Conservation (phyloP, 1,284 basidiomycete species). For the Papiliotrema flavescens region DNA sequence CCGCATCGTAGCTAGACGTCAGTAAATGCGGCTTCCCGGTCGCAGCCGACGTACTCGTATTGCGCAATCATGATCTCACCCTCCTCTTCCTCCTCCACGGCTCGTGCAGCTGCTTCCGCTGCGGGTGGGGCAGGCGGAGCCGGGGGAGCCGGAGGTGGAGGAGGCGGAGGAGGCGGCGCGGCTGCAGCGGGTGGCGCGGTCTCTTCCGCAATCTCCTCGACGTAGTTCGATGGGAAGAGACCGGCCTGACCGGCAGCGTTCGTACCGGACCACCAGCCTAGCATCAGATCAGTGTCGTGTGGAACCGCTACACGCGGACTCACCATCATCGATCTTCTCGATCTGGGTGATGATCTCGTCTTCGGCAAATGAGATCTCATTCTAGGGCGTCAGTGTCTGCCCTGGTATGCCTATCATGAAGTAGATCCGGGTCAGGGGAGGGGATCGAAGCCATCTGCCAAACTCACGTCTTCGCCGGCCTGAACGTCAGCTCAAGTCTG, state of each 20-base stretch:
- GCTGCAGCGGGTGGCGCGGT: constrained; percentile 15
- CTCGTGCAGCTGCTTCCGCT: constrained; percentile 45
- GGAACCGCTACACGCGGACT: constrained; percentile 1
- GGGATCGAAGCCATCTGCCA: background rate
- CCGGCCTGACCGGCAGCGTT: constrained; percentile 64
- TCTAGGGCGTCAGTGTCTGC: constrained; percentile 51
- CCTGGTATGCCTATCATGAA: too few relatives aligned
- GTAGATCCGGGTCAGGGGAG: background rate
- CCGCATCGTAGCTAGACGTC: constrained; percentile 68
- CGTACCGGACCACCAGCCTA: constrained; percentile 71
- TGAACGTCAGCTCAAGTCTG: constrained; percentile 2
- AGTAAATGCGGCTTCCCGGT: background rate
- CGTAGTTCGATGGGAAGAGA: constrained; percentile 71
- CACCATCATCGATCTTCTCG: constrained; percentile 73
- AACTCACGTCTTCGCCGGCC: constrained; percentile 38
- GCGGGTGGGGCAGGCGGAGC: constrained; percentile 44
- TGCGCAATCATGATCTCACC: constrained; percentile 65
- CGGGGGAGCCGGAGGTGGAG: constrained; percentile 38
- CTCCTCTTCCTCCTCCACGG: constrained; percentile 54
- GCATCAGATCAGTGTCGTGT: background rate
- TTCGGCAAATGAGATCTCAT: constrained; percentile 74
- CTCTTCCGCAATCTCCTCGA: constrained; percentile 60
- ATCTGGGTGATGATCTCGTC: constrained; percentile 78
- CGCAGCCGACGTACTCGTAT: constrained; percentile 62
- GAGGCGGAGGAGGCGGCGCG: constrained; percentile 38